Base-by-base conservation (phyloP, 352 stramenopile genomes). In the Phytophthora chlamydospora region DNA sequence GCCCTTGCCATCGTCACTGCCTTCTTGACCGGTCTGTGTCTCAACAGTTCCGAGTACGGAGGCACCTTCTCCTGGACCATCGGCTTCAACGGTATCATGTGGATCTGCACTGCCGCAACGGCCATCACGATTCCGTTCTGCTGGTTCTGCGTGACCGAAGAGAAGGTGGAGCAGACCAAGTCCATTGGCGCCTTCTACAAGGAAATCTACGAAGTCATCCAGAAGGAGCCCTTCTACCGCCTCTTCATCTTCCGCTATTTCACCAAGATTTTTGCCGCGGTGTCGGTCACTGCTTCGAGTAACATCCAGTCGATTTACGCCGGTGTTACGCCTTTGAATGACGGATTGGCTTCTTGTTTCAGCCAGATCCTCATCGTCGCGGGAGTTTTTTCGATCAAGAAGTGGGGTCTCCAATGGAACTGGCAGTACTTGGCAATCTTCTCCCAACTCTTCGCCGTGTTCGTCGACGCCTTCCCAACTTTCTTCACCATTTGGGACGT, bases 401-500 rank as follows among this genome's bases (percentile, higher is more conserved):
- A 70, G 34, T 79, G 68, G 62, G 65, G 71, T 11, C 60, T 83
- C n/a, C 47, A 63, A 35, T 83, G 74, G 74, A 75, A 76, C 59
- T 83, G 68, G 70, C 73, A 65, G 17, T 55, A 62, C 45, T 66
- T 72, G 9, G 60, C 71, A 54, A 68, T 76, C 41, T 49, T 62
- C 45, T 54, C 60, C 2, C 60, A 73, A 35, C 41, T 77, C 33
- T 55, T 70, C 19, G 66, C 71, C 16, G 63, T 83, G 21, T 64
- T 64, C 2, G 58, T 79, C 39, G 73, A 83, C 43, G 21, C 45
- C 11, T 58, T 75, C 21, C 62, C 68, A 16, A 75, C 66, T 8
- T 68, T 72, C 32, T 62, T 79, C 35, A 83, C 74, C 11, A 73
- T 80, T 56, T 83, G 74, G 74, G 43, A 79, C 32, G 70, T 82